These are phyloP conservation scores for Zanthoxylum bungeanum DNA, from an alignment of 345 rosid species.

Conservation along the genomic window DNA sequence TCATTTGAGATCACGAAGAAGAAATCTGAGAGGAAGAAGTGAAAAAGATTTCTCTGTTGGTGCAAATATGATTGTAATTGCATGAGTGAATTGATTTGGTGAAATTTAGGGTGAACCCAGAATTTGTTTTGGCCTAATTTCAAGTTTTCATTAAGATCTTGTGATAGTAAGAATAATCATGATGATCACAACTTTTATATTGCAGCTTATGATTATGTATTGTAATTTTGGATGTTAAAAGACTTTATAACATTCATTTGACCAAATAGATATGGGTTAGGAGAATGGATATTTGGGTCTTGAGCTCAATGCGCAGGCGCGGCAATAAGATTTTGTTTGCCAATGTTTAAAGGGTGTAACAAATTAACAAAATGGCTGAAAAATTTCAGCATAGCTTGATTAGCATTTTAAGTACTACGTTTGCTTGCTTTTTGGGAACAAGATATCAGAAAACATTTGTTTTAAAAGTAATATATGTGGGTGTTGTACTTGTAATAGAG, in stretches of 20 bases:
- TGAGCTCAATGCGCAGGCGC: too few relatives aligned
- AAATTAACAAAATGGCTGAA: not conserved
- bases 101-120: not conserved
- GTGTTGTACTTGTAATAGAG: not conserved
- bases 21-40: not conserved
- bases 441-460: not conserved
- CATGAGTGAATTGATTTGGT: not conserved
- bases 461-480: not conserved
- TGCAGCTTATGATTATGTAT: not conserved
- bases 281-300: not conserved
- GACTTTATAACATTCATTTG: not conserved
- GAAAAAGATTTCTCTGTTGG: not conserved
- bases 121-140: not conserved
- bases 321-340: not conserved
- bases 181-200: not conserved
- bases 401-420: not conserved
- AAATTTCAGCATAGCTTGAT: not conserved
- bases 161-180: not conserved
- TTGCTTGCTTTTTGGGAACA: not conserved
- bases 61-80: not conserved
- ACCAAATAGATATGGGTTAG: not conserved
- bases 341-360: not conserved
- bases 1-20: not conserved
- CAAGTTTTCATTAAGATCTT: not conserved
- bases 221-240: not conserved